These are phyloP conservation scores for Amyloporia xantha DNA, from an alignment of 768 basidiomycete genomes.

Conservation along the genomic window DNA sequence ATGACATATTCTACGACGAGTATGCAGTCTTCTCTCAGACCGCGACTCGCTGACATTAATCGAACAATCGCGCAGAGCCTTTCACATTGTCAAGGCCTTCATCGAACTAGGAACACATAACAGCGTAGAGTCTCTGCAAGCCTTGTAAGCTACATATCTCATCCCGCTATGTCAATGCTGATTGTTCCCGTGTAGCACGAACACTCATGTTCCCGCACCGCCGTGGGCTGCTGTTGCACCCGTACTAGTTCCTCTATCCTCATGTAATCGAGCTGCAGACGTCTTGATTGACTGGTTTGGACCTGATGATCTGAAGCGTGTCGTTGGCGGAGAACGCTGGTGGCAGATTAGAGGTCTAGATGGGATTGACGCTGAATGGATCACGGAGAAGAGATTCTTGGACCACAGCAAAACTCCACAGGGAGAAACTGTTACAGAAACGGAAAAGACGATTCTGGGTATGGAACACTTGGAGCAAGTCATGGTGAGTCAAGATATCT, in stretches of 20 bases:
- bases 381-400: constrained; percentile 46
- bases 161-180: background rate
- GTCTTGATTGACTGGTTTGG: constrained; percentile 66
- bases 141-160: constrained; percentile 36
- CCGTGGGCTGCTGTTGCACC: constrained; percentile 57
- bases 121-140: constrained; percentile 66
- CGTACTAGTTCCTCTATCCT: constrained; percentile 47
- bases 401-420: constrained; percentile 18
- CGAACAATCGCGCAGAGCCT: constrained; percentile 40
- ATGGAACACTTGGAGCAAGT: constrained; percentile 53
- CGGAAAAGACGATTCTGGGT: constrained; percentile 34
- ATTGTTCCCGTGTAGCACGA: constrained; percentile 35
- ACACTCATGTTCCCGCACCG: constrained; percentile 64
- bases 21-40: constrained; percentile 22
- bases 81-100: constrained; percentile 68
- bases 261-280: constrained; percentile 60
- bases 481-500: constrained; percentile 33
- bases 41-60: background rate
- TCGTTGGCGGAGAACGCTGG: constrained; percentile 76
- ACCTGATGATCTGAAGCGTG: constrained; percentile 55
- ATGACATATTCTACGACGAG: constrained; percentile 69
- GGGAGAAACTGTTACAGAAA: constrained; percentile 27
- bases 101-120: constrained; percentile 58
- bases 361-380: constrained; percentile 62
- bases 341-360: constrained; percentile 75